Conservation (phyloP, 345 rosid species). For the Carallia pectinifolia region DNA sequence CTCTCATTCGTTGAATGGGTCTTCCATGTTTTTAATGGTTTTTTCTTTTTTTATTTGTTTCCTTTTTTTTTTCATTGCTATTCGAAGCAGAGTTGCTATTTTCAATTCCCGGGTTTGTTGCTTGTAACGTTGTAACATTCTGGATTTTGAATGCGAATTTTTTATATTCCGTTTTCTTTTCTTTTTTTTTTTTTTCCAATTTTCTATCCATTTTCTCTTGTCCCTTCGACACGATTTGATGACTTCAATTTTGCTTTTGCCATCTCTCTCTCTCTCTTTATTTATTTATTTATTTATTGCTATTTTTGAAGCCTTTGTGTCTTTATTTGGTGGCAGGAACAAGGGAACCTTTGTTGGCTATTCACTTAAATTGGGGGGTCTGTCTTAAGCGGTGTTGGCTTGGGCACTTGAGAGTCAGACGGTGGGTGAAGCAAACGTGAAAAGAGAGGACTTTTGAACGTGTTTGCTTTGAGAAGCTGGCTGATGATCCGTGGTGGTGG, state of each 20-base stretch:
- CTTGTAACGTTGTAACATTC: not conserved
- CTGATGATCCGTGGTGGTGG: slow-evolving; percentile 38
- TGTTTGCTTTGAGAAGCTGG: slow-evolving; percentile 52
- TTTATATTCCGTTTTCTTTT: not conserved
- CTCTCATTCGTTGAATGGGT: slow-evolving; percentile 1
- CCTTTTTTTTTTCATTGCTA: no score
- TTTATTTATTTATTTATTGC: no score
- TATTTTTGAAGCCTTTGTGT: not conserved
- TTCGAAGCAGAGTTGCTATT: no score
- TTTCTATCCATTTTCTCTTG: not conserved
- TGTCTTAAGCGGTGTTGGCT: slow-evolving; percentile 24
- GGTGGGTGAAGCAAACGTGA: slow-evolving; percentile 34
- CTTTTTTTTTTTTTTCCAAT: not conserved
- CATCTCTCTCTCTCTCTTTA: not conserved
- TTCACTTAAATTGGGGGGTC: not conserved
- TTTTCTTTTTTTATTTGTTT: not conserved
- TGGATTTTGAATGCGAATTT: slow-evolving; percentile 5
- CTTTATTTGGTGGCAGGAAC: slow-evolving; percentile 34
- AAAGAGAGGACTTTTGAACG: slow-evolving; percentile 51
- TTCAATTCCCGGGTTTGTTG: not conserved
- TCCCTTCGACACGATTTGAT: not conserved
- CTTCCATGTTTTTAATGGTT: not conserved
- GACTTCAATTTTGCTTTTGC: not conserved
- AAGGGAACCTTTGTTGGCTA: slow-evolving; percentile 12
- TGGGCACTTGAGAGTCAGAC: slow-evolving; percentile 16